Evolutionary conservation across 352 stramenopile species (phyloP), one percentile per base, ranked within the genome.

Genomic region (Phytophthora tentaculata): DNA sequence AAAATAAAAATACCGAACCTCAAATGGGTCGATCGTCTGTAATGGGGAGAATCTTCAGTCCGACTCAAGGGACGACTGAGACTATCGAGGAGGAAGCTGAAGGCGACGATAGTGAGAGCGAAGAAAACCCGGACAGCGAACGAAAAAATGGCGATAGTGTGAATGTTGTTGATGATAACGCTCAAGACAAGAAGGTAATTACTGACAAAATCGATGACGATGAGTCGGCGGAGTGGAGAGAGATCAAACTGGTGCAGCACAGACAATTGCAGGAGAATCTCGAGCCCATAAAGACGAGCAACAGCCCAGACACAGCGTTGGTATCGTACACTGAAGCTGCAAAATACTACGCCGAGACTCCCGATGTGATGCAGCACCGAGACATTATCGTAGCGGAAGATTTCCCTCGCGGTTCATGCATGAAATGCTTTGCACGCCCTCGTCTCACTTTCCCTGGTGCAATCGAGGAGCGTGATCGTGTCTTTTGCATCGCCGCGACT

Each of bases 401-500:
- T 23, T 79, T 85, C 19, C 57, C 73, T n/a, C 49, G 66, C 2
- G 47, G 58, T 6, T 88, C 84, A 1, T 92, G 86, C 49, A 83
- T 93, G 19, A 65, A 69, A 4, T 95, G 85, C 53, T 80, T 92
- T 22, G 80, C 77, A 10, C 77, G 79, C 1, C 84, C 82, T 23
- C 72, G 73, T 4, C 64, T 96, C 10, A 64, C 69, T 7, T 96
- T 92, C 51, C 2, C 73, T 48, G 75, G 73, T 5, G 80, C 84
- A 8, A 67, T 79, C 10, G 77, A 91, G 10, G 73, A 94, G 62
- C 80, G 85, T 9, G 86, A 96, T 55, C 80, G 86, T 7, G 76
- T 95, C 2, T 94, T 92, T 61, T 94, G 84, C 45, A 76, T 88
- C n/a, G 82, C 83, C 23, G 78, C 79, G 1, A 90, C 81, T 3